phyloP scores from a whole-genome alignment of 2,329 filamentous ascomycete genomes.

The Septoria linicola region DNA sequence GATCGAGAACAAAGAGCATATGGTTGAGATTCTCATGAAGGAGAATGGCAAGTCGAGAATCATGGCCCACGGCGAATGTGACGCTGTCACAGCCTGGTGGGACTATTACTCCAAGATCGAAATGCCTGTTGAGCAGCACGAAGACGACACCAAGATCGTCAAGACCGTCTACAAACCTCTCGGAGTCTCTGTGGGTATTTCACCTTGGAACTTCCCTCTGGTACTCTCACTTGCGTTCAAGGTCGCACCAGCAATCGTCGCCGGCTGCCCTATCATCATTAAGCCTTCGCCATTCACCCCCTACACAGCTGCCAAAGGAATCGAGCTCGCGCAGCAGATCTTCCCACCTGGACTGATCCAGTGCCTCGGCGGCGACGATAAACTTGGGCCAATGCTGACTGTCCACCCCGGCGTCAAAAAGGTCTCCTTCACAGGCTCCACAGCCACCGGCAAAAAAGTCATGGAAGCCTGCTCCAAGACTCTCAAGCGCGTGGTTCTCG shows the following conservation, averaged over 20 bases:
- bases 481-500: slow-evolving; percentile 64
- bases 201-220: slow-evolving; percentile 53
- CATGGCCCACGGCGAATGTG: slow-evolving; percentile 19
- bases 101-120: slow-evolving; percentile 18
- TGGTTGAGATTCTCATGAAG: slow-evolving; percentile 19
- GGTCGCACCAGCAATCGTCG: slow-evolving; percentile 80
- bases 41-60: slow-evolving; percentile 21
- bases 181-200: slow-evolving; percentile 20
- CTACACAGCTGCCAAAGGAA: slow-evolving; percentile 58
- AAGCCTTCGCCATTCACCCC: slow-evolving; percentile 94
- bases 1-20: slow-evolving; percentile 9
- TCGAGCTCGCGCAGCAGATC: slow-evolving; percentile 72
- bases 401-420: slow-evolving; percentile 72
- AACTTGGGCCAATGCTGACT: slow-evolving; percentile 40
- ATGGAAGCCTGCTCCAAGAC: slow-evolving; percentile 69
- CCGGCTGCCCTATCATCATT: slow-evolving; percentile 84
- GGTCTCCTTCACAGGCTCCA: slow-evolving; percentile 88
- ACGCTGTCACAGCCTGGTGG: slow-evolving; percentile 18
- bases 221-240: slow-evolving; percentile 51
- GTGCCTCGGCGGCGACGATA: slow-evolving; percentile 82
- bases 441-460: slow-evolving; percentile 78
- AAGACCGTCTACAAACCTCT: slow-evolving; percentile 20
- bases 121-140: slow-evolving; percentile 15
- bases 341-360: slow-evolving; percentile 78
- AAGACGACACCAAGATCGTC: slow-evolving; percentile 14